Evolutionary conservation across 2,329 filamentous ascomycete genomes (phyloP).

Genomic region (Paecilomyces niveus): DNA sequence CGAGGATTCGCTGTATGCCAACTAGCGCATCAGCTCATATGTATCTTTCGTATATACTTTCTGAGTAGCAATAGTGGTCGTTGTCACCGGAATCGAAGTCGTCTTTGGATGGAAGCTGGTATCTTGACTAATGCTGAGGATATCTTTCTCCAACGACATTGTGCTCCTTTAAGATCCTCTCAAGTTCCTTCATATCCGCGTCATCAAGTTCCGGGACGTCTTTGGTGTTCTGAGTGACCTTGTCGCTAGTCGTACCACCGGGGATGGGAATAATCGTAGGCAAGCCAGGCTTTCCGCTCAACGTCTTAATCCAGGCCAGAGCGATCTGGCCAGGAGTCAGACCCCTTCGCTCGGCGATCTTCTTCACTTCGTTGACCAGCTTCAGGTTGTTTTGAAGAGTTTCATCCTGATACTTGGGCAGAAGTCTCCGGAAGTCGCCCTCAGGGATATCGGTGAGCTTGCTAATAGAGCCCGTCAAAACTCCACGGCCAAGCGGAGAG

Average conservation of each 20-base stretch:
- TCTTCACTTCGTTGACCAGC: conserved; percentile 40
- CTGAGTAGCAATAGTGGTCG: background rate
- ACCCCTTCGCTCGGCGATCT: conserved; percentile 39
- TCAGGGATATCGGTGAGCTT: conserved; percentile 41
- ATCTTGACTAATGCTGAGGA: conserved; percentile 1
- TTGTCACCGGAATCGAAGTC: background rate
- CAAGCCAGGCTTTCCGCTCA: conserved; percentile 36
- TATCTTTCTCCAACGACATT: conserved; percentile 28
- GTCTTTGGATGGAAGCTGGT: background rate
- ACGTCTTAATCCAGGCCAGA: conserved; percentile 41
- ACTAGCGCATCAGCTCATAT: background rate
- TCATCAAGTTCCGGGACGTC: conserved; percentile 22
- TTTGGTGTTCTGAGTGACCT: conserved; percentile 27
- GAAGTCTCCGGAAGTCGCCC: conserved; percentile 35
- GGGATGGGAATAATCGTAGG: conserved; percentile 35
- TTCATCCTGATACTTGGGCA: conserved; percentile 46
- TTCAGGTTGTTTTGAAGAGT: conserved; percentile 45
- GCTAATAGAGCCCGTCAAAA: conserved; percentile 45
- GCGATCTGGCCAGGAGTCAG: conserved; percentile 41
- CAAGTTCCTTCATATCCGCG: conserved; percentile 43
- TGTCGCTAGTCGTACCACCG: conserved; percentile 28
- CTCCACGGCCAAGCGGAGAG: conserved; percentile 53
- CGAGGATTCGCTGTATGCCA: background rate
- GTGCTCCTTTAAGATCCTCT: conserved; percentile 43
- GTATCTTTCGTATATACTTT: background rate